phyloP scores from a whole-genome alignment of 208 protist species.

The Leishmania turanica region DNA sequence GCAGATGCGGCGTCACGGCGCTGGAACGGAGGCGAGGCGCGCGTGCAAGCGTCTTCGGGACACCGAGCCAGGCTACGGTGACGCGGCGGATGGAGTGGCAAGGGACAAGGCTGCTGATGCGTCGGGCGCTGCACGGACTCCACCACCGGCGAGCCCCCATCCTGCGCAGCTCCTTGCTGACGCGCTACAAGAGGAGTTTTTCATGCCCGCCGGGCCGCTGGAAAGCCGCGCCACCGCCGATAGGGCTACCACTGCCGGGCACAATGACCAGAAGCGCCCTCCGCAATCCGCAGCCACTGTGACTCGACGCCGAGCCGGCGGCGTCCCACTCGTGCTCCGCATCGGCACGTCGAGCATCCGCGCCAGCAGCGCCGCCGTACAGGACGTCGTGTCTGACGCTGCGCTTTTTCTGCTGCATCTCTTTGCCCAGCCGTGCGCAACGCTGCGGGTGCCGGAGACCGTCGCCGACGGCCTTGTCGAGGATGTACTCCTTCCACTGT shows the following conservation, averaged over 20 bases:
- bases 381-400: constrained; percentile 51
- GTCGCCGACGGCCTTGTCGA: constrained; percentile 46
- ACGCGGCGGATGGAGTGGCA: not conserved
- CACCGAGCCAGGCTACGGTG: not conserved
- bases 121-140: not conserved
- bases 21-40: not conserved
- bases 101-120: not conserved
- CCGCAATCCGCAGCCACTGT: not conserved
- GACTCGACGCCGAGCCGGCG: constrained; percentile 17
- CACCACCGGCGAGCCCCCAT: not conserved
- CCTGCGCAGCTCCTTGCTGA: constrained; percentile 16
- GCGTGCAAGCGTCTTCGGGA: not conserved
- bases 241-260: not conserved
- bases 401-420: constrained; percentile 72
- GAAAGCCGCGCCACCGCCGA: not conserved
- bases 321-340: constrained; percentile 14
- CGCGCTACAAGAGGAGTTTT: constrained; percentile 20
- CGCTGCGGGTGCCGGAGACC: constrained; percentile 39
- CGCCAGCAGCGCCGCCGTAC: constrained; percentile 26
- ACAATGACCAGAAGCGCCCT: not conserved
- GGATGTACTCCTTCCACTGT: constrained; percentile 40
- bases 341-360: constrained; percentile 21
- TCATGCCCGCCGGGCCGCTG: constrained; percentile 11
- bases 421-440: constrained; percentile 60
- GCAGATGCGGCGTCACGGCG: not conserved